Evolutionary conservation across 139 green algal species (phyloP), one percentile per base, ranked within the genome.

Genomic region (Medakamo hakoo): DNA sequence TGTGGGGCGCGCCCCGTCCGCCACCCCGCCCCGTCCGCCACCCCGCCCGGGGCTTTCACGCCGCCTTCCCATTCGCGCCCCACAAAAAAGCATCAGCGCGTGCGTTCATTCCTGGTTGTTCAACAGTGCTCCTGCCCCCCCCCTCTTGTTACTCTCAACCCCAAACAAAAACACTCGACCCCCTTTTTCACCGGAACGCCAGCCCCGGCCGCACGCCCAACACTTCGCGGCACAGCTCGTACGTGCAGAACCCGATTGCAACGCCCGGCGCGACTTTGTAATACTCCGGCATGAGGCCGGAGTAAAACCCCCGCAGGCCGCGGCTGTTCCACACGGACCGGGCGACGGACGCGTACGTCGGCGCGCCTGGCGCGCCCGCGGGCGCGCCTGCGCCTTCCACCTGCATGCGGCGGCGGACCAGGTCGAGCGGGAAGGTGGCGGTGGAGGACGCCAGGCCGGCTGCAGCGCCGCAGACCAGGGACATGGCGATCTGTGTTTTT

Each of bases 251-350:
- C 3, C 85, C 85, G 32, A 96, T 92, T 27, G 85, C 84, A 30
- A 96, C 89, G 1, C 88, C 88, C 0, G 88, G 88, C 22, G 94
- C 59, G 27, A 93, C 88, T 70, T 96, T 96, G 71, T 72, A 80
- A 66, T 94, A 96, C 69, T 96, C 89, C 0, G 88, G 78, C 1
- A 91, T 30, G 55, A 96, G 91, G 62, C 89, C 88, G 0, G 72
- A 48, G 63, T 95, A 96, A 59, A 96, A 82, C 23, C 83, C 88
- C 0, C 31, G 21, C 31, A 82, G 32, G 4, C 86, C 83, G 26
- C 84, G 77, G 14, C 70, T 68, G 24, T 49, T 27, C 18, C 74
- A 56, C 5, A 95, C 71, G 29, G 62, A 58, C 20, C 58, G 61
- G 23, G 90, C 74, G 30, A 80, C 78, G 30, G 72, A 59, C 1